Percentiles rank a stretch among this genome's conserved stretches.
Conservation (phyloP, 257 asterid genomes). For the Linaria vulgaris region DNA sequence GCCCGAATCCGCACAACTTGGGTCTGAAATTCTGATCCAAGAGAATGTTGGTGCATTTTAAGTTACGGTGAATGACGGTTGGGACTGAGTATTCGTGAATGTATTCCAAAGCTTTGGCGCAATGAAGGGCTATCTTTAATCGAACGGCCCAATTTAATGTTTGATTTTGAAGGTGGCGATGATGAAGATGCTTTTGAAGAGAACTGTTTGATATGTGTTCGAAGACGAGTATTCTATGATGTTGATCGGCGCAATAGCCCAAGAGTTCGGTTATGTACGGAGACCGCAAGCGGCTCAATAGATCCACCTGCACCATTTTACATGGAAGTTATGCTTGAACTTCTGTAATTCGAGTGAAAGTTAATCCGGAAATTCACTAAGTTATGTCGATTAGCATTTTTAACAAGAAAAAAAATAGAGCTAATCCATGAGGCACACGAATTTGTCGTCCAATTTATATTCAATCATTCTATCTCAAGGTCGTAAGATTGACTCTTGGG, state of each 20-base stretch:
- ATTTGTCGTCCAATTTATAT: too few relatives aligned
- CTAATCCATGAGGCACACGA: too few relatives aligned
- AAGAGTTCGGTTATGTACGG: conserved; percentile 60
- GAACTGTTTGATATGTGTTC: conserved; percentile 66
- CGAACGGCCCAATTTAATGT: conserved; percentile 60
- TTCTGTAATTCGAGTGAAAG: background rate
- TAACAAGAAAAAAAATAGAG: too few relatives aligned
- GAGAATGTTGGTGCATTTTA: conserved; percentile 67
- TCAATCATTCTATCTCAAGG: too few relatives aligned
- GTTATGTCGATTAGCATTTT: too few relatives aligned
- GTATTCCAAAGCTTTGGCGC: conserved; percentile 72
- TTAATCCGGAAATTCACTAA: too few relatives aligned
- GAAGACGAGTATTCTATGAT: conserved; percentile 60
- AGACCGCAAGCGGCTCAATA: conserved; percentile 60
- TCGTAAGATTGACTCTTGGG: too few relatives aligned
- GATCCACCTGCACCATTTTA: conserved; percentile 51
- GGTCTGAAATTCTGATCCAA: conserved; percentile 61
- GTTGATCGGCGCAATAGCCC: conserved; percentile 85
- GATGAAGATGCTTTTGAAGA: conserved; percentile 59
- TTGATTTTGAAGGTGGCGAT: conserved; percentile 1
- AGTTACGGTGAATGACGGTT: conserved; percentile 70
- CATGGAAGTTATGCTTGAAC: background rate
- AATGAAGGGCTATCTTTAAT: conserved; percentile 61
- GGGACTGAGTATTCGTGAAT: conserved; percentile 72
- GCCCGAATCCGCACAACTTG: conserved; percentile 69